Evolutionary conservation across 2,329 filamentous ascomycete genomes (phyloP).

Genomic region (Colletotrichum caudatum): DNA sequence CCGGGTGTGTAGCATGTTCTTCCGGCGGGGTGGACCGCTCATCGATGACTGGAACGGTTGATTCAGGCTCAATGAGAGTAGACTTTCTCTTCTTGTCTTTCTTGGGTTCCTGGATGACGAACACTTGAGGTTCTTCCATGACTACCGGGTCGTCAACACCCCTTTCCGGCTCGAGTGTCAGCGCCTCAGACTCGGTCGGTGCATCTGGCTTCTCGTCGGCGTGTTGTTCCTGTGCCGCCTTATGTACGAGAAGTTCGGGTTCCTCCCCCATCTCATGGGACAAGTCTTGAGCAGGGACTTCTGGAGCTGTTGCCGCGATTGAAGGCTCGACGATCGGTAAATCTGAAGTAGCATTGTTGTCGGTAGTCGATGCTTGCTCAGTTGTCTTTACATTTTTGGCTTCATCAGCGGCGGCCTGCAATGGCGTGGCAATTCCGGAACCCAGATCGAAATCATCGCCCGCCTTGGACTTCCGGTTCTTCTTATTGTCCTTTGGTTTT

Average conservation of each 20-base stretch:
- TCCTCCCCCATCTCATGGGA: background rate
- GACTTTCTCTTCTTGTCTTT: slow-evolving; percentile 49
- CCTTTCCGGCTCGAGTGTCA: background rate
- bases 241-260: background rate
- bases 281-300: background rate
- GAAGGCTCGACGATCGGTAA: background rate
- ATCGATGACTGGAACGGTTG: background rate
- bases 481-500: slow-evolving; percentile 44
- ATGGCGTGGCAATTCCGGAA: slow-evolving; percentile 31
- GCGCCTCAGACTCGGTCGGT: background rate
- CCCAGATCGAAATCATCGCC: slow-evolving; percentile 18
- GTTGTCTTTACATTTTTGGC: background rate
- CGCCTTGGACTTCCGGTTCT: slow-evolving; percentile 28
- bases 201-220: background rate
- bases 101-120: slow-evolving; percentile 45
- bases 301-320: background rate
- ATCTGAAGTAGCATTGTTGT: background rate
- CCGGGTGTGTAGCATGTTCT: background rate
- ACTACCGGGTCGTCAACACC: background rate
- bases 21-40: background rate
- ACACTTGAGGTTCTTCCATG: slow-evolving; percentile 14
- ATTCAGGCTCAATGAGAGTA: slow-evolving; percentile 20
- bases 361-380: background rate
- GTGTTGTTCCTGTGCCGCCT: background rate
- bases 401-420: slow-evolving; percentile 5